These are phyloP conservation scores for Ceratobasidium sp. DNA, from an alignment of 1,284 basidiomycete species.

Conservation along the genomic window DNA sequence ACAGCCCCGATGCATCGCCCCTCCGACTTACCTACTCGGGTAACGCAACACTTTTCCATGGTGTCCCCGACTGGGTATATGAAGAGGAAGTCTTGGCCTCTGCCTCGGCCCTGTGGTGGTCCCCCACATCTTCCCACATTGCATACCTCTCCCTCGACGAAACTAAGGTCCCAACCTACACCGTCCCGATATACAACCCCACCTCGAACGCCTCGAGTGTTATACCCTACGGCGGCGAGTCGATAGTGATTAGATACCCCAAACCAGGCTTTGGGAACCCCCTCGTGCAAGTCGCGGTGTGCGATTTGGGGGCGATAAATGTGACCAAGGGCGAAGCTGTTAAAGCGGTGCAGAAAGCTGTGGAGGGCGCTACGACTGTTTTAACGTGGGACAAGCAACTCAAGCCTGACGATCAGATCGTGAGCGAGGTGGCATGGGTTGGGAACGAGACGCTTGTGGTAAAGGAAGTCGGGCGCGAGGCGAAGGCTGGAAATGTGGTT, in stretches of 20 bases:
- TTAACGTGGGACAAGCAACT: slow-evolving; percentile 77
- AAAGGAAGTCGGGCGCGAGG: slow-evolving; percentile 88
- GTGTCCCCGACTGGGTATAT: slow-evolving; percentile 97
- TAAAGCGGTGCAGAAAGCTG: slow-evolving; percentile 55
- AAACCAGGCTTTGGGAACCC: slow-evolving; percentile 95
- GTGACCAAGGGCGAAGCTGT: slow-evolving; percentile 55
- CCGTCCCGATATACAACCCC: slow-evolving; percentile 92
- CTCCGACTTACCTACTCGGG: slow-evolving; percentile 88
- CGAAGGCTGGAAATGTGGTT: slow-evolving; percentile 81
- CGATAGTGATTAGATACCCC: slow-evolving; percentile 88
- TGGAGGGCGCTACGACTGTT: slow-evolving; percentile 65
- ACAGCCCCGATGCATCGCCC: slow-evolving; percentile 62
- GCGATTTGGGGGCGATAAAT: slow-evolving; percentile 71
- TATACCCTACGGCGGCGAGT: slow-evolving; percentile 78
- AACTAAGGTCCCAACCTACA: slow-evolving; percentile 86
- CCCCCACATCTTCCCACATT: slow-evolving; percentile 82
- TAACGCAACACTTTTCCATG: slow-evolving; percentile 88
- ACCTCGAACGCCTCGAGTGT: slow-evolving; percentile 74
- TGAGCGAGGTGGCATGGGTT: slow-evolving; percentile 90
- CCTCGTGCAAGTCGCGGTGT: slow-evolving; percentile 85
- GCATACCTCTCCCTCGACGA: slow-evolving; percentile 93
- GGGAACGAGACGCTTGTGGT: slow-evolving; percentile 80
- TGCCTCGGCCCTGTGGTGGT: slow-evolving; percentile 91
- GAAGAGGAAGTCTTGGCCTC: slow-evolving; percentile 90
- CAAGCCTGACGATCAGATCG: slow-evolving; percentile 73